Evolutionary conservation across 176 grass and related monocot species (phyloP).

Genomic region (Hsuehochloa calcarea): DNA sequence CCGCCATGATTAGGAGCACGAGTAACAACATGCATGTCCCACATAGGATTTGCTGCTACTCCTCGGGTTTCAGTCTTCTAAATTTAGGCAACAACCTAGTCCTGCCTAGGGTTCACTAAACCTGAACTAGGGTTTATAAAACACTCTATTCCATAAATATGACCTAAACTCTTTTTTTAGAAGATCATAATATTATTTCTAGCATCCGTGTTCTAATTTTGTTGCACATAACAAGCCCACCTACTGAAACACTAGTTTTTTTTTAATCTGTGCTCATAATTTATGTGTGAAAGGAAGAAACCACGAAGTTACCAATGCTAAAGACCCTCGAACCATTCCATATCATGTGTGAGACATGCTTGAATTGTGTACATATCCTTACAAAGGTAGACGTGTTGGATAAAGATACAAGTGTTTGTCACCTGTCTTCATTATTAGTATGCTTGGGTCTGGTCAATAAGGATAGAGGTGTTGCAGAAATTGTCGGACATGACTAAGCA

Average conservation of each 20-base stretch:
- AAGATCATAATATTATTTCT: neutral
- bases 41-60: neutral
- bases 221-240: neutral
- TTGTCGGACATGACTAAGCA: neutral
- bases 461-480: neutral
- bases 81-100: neutral
- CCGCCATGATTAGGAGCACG: neutral
- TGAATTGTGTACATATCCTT: neutral
- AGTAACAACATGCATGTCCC: neutral
- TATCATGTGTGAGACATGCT: neutral
- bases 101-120: neutral
- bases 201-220: neutral
- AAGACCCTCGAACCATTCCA: neutral
- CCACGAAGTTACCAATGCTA: neutral
- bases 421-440: neutral
- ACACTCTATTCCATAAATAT: neutral
- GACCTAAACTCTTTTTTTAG: neutral
- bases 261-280: neutral
- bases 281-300: neutral
- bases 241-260: neutral
- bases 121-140: neutral
- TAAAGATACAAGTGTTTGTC: neutral
- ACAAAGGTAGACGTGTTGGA: neutral
- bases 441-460: neutral
- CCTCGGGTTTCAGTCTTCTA: neutral